Base-by-base conservation (phyloP, 371 early-diverging fungal species). In the Actinomucor elegans region DNA sequence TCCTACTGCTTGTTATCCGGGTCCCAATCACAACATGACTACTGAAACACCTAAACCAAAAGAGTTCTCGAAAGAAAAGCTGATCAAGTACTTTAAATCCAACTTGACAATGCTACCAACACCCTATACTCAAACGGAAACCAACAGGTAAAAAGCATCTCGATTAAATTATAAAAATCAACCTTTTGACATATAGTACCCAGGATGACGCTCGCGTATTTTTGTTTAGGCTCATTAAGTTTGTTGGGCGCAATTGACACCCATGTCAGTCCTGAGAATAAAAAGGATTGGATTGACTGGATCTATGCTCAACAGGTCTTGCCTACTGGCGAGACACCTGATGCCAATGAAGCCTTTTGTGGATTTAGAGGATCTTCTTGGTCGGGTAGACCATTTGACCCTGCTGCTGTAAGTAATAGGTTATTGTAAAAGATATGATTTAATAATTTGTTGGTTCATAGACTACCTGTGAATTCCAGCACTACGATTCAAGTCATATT, bases 261-360 rank as follows among this genome's bases (percentile, higher is more conserved):
- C 2, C 54, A 45, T 6, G 47, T 91, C 10, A 49, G 78, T 0
- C 70, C 66, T 10, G 71, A 79, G 45, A 68, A 88, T 56, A 81
- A 80, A 47, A 38, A 62, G 4, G 82, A 71, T n/a, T 90, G 90
- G 85, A 85, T 96, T 33, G 94, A 96, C 20, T 98, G 98, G 98
- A 87, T 97, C 31, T 98, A 98, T 75, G 89, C 88, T 18, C 95
- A 94, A 69, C 97, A 97, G 64, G 75, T 95, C 7, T 47, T 71
- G 5, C 74, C 79, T 3, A 61, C 67, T 17, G 57, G 59, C 9
- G 37, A 67, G 21, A 38, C 48, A 0, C 52, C 52, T 17, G 71
- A 70, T 42, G 26, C 61, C 4, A 75, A 73, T 35, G 67, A 69
- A 20, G 61, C 53, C 7, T 53, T 69, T 20, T 83, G 82, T 59